Evolutionary conservation across 495 filamentous ascomycete genomes (phyloP).

Genomic region (Podospora anserina): DNA sequence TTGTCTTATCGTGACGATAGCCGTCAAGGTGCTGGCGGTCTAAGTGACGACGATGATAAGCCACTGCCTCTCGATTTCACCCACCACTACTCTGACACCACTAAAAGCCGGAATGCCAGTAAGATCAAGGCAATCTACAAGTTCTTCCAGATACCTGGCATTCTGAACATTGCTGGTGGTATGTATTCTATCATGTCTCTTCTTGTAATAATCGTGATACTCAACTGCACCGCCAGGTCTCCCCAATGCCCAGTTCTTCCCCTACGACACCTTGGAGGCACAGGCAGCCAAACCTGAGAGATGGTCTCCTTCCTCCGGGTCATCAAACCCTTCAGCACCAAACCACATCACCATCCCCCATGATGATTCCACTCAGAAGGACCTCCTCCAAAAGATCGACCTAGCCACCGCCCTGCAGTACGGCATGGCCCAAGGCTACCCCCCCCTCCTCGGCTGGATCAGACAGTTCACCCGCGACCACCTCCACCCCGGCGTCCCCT

Average conservation of each 20-base stretch:
- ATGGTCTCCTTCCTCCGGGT: slow-evolving; percentile 56
- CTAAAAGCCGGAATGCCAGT: slow-evolving; percentile 61
- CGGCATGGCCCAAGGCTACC: slow-evolving; percentile 72
- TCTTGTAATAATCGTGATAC: background rate
- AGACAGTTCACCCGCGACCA: slow-evolving; percentile 71
- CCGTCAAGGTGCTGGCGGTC: slow-evolving; percentile 4
- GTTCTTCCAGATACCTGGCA: slow-evolving; percentile 75
- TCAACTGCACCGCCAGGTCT: slow-evolving; percentile 51
- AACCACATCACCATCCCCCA: slow-evolving; percentile 63
- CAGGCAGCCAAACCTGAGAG: slow-evolving; percentile 67
- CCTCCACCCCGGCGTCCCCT: slow-evolving; percentile 77
- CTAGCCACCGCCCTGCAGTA: slow-evolving; percentile 82
- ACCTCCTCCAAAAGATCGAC: slow-evolving; percentile 68
- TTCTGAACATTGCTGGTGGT: slow-evolving; percentile 89
- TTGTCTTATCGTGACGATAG: slow-evolving; percentile 4
- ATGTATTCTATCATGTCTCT: slow-evolving; percentile 28
- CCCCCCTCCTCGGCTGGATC: slow-evolving; percentile 69
- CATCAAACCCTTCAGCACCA: slow-evolving; percentile 29
- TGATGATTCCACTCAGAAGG: slow-evolving; percentile 53
- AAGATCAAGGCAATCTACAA: slow-evolving; percentile 78
- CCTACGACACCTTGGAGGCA: slow-evolving; percentile 88
- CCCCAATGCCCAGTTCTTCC: slow-evolving; percentile 77
- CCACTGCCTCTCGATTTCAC: slow-evolving; percentile 66
- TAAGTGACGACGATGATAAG: slow-evolving; percentile 22
- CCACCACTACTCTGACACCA: slow-evolving; percentile 69